Percentiles rank a stretch among this genome's conserved stretches.
Conservation (phyloP, 768 basidiomycete species). For the Termitomyces sp. region DNA sequence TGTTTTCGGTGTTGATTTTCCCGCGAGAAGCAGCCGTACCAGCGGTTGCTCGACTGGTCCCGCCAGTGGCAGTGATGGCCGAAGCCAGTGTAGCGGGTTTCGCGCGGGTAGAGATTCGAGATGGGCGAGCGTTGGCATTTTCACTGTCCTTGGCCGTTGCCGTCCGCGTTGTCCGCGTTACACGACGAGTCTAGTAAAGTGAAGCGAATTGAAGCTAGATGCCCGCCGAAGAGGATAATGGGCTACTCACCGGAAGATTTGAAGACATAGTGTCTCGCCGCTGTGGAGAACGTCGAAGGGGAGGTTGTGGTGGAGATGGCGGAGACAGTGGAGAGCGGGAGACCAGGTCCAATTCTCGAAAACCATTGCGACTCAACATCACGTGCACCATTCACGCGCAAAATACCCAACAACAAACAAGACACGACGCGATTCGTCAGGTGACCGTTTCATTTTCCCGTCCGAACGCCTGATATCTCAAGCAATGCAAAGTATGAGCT, state of each 20-base stretch:
- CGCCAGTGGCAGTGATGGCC: constrained; percentile 33
- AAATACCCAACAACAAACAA: constrained; percentile 11
- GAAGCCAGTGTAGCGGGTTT: constrained; percentile 47
- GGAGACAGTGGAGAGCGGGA: constrained; percentile 23
- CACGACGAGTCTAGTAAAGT: constrained; percentile 60
- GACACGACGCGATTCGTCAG: constrained; percentile 36
- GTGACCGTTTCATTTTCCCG: constrained; percentile 19
- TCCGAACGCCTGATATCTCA: no score
- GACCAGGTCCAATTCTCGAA: constrained; percentile 12
- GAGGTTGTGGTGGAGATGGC: constrained; percentile 11
- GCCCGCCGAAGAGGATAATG: constrained; percentile 2
- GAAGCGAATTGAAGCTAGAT: constrained; percentile 11
- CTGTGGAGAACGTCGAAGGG: constrained; percentile 17
- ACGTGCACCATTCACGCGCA: constrained; percentile 27
- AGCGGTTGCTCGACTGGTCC: constrained; percentile 37
- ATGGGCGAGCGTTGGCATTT: constrained; percentile 67
- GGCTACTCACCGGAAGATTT: constrained; percentile 39
- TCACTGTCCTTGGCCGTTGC: constrained; percentile 64
- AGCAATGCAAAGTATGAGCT: no score
- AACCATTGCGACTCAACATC: constrained; percentile 36
- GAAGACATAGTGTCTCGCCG: constrained; percentile 38
- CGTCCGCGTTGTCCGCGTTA: constrained; percentile 47
- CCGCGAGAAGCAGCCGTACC: constrained; percentile 53
- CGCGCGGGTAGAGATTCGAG: constrained; percentile 57
- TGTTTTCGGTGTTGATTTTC: constrained; percentile 40